A percentile compares a stretch with the other conserved stretches of the same genome.
Conservation (phyloP, 805 yeast species). For the Priceomyces melissophilus region DNA sequence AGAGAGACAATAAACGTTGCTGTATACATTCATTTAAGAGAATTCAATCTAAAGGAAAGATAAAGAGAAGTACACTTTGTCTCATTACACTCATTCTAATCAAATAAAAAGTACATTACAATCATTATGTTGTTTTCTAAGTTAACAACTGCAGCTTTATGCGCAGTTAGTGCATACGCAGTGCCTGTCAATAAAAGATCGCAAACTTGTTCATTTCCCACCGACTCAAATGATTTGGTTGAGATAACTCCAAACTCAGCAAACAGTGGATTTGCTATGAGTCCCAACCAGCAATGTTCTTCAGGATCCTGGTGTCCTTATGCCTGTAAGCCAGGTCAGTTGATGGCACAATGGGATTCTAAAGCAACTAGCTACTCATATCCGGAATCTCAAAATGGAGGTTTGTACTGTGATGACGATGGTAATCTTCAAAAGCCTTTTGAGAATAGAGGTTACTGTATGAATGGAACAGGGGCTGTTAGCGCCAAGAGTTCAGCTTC, state of each 20-base stretch:
- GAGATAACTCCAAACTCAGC: constrained; percentile 53
- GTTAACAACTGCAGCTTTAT: constrained; percentile 14
- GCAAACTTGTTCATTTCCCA: constrained; percentile 65
- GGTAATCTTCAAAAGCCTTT: constrained; percentile 67
- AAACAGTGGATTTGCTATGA: constrained; percentile 87
- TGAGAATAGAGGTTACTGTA: constrained; percentile 58
- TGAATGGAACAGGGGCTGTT: constrained; percentile 76
- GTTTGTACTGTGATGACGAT: constrained; percentile 68
- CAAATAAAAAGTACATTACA: constrained; percentile 1
- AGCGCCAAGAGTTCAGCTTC: constrained; percentile 52
- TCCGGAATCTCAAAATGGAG: constrained; percentile 81
- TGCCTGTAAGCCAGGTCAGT: constrained; percentile 85
- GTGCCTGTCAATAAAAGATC: constrained; percentile 16
- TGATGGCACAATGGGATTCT: constrained; percentile 89
- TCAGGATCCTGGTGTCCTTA: constrained; percentile 86
- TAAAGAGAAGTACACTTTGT: background rate
- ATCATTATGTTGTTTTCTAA: constrained; percentile 7
- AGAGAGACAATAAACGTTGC: no score
- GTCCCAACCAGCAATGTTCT: constrained; percentile 67
- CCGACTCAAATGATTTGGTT: constrained; percentile 58
- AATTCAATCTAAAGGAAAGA: background rate
- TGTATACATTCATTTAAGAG: constrained; percentile 2
- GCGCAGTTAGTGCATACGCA: constrained; percentile 23
- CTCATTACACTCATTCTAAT: constrained; percentile 1
- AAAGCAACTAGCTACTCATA: constrained; percentile 65